Conservation (phyloP, 176 grass and related monocot genomes). For the Urochloa ruziziensis region DNA sequence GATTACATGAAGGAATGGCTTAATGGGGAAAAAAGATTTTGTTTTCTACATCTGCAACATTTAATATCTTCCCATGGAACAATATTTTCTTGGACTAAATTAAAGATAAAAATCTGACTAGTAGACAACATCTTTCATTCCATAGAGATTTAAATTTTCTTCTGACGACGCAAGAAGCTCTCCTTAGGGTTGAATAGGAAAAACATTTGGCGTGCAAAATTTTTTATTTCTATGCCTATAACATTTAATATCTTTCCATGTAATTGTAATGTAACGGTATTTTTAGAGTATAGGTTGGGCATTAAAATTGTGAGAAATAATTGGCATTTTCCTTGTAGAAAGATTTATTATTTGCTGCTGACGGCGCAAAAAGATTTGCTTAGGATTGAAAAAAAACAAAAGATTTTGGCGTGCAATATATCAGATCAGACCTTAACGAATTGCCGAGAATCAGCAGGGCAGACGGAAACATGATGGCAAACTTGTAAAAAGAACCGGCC, state of each 20-base stretch:
- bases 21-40: not conserved
- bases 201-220: no score
- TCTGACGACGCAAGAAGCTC: no score
- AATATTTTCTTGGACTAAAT: not conserved
- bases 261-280: no score
- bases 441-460: not conserved
- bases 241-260: no score
- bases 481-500: conserved; percentile 22
- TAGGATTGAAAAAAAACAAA: not conserved
- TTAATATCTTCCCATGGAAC: not conserved
- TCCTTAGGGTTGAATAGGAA: no score
- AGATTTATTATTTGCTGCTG: not conserved
- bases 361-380: not conserved
- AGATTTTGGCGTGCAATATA: not conserved
- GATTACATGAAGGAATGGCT: no score
- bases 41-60: not conserved
- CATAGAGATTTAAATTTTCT: no score
- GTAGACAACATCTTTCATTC: no score
- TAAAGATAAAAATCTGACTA: no score
- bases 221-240: no score
- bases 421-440: not conserved
- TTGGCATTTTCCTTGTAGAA: not conserved
- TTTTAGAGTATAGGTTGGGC: no score
- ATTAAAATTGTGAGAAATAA: no score
- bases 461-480: not conserved